Evolutionary conservation across 2,329 filamentous ascomycete species (phyloP).

Genomic region (Niveomyces coronatus): DNA sequence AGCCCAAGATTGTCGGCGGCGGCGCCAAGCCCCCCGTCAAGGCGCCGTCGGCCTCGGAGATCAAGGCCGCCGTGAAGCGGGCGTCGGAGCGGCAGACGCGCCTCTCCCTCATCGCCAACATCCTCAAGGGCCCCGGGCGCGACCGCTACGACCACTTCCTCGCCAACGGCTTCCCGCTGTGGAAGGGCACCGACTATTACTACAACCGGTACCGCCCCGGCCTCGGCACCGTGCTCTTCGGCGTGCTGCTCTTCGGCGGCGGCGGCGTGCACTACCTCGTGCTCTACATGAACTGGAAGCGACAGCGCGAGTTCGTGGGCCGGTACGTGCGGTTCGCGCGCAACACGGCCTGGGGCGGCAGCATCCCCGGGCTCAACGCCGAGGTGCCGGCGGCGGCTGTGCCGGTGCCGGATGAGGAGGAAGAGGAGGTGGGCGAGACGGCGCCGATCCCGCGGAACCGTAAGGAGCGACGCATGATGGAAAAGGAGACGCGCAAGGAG

Average conservation of each 20-base stretch:
- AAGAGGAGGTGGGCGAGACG: conserved; percentile 39
- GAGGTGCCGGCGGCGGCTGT: conserved; percentile 30
- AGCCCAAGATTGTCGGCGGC: conserved; percentile 46
- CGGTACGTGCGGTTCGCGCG: conserved; percentile 86
- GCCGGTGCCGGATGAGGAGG: conserved; percentile 32
- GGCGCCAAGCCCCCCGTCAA: conserved; percentile 59
- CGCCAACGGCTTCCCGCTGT: conserved; percentile 82
- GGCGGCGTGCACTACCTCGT: conserved; percentile 81
- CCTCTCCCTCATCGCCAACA: conserved; percentile 72
- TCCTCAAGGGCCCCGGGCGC: conserved; percentile 70
- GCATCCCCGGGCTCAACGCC: conserved; percentile 58
- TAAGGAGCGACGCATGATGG: conserved; percentile 78
- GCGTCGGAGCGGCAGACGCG: conserved; percentile 77
- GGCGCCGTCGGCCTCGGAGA: conserved; percentile 60
- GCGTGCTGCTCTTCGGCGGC: conserved; percentile 72
- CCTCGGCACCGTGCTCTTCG: conserved; percentile 70
- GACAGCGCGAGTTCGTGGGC: conserved; percentile 83
- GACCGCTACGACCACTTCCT: conserved; percentile 94
- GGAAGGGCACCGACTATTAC: conserved; percentile 98
- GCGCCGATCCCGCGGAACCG: conserved; percentile 60
- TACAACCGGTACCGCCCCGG: conserved; percentile 90
- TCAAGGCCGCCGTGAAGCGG: conserved; percentile 68
- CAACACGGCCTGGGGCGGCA: conserved; percentile 82
- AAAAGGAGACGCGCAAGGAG: conserved; percentile 69
- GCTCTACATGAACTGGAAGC: conserved; percentile 77